phyloP scores from a whole-genome alignment of 1,284 basidiomycete species.

The Peniophora sp. region DNA sequence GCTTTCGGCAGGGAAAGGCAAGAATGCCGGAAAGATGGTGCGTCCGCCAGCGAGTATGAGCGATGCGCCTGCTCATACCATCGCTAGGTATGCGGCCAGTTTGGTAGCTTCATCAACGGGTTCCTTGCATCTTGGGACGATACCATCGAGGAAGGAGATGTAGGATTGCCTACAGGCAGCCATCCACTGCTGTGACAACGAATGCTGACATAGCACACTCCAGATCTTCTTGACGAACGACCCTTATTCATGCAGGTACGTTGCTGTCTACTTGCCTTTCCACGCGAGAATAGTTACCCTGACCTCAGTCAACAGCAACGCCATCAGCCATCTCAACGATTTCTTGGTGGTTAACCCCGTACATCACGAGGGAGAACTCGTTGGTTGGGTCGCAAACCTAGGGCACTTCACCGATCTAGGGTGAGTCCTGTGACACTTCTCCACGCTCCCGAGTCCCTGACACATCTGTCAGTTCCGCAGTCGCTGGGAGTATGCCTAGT shows the following conservation, averaged over 20 bases:
- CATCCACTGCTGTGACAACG: no score
- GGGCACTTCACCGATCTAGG: conserved; percentile 19
- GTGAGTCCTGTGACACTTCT: background rate
- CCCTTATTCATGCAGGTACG: conserved; percentile 12
- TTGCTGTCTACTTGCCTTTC: background rate
- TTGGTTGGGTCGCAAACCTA: conserved; percentile 11
- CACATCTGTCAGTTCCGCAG: conserved; percentile 10
- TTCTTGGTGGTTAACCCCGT: conserved; percentile 1
- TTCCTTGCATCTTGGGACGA: conserved; percentile 20
- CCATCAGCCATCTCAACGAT: conserved; percentile 1
- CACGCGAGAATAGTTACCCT: background rate
- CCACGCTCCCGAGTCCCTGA: background rate
- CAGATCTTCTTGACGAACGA: conserved; percentile 23
- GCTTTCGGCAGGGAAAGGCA: conserved; percentile 22
- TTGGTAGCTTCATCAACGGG: conserved; percentile 19
- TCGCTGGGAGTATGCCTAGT: conserved; percentile 20
- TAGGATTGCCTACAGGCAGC: no score
- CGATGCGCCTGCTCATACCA: no score
- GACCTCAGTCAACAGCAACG: background rate
- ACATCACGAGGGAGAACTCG: background rate
- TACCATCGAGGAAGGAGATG: conserved; percentile 22
- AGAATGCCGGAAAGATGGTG: conserved; percentile 22
- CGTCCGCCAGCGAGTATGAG: no score
- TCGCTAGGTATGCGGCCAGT: conserved; percentile 14
- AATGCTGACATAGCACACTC: no score